Evolutionary conservation across 805 yeast genomes (phyloP).

Genomic region (Metschnikowia shivogae): DNA sequence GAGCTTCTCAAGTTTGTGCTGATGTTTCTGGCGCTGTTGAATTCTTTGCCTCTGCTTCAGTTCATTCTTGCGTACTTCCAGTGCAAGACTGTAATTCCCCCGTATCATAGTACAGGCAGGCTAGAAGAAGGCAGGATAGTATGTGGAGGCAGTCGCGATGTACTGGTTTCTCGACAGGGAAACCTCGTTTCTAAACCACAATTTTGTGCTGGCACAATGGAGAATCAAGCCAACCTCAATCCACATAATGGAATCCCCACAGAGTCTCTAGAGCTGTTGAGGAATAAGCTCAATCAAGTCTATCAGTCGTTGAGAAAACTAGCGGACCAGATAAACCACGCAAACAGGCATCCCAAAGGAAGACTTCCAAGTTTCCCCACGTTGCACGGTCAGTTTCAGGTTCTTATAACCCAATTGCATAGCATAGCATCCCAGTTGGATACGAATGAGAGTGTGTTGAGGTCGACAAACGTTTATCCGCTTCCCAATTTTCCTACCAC

Average conservation of each 20-base stretch:
- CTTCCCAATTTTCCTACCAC: conserved; percentile 79
- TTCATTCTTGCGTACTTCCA: conserved; percentile 35
- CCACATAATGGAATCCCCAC: conserved; percentile 28
- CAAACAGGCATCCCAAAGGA: conserved; percentile 34
- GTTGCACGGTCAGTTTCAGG: conserved; percentile 79
- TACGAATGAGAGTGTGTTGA: conserved; percentile 53
- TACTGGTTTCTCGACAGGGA: background rate
- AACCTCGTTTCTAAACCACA: background rate
- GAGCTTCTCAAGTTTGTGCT: conserved; percentile 24
- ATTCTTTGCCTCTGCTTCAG: conserved; percentile 31
- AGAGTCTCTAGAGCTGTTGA: conserved; percentile 37
- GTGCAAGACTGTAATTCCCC: conserved; percentile 33
- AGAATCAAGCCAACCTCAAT: conserved; percentile 28
- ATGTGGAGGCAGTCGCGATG: background rate
- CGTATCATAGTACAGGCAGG: conserved; percentile 18
- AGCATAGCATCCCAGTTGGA: conserved; percentile 71
- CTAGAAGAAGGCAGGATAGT: background rate
- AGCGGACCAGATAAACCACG: conserved; percentile 35
- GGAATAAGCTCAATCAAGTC: conserved; percentile 41
- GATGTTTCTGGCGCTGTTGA: conserved; percentile 35
- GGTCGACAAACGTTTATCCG: conserved; percentile 76
- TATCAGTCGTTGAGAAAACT: conserved; percentile 37
- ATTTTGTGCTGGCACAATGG: conserved; percentile 2
- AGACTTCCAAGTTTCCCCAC: conserved; percentile 51
- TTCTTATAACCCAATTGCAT: conserved; percentile 74